These are phyloP conservation scores for Kokia cookei DNA, from an alignment of 441 rosid genomes.

Conservation along the genomic window DNA sequence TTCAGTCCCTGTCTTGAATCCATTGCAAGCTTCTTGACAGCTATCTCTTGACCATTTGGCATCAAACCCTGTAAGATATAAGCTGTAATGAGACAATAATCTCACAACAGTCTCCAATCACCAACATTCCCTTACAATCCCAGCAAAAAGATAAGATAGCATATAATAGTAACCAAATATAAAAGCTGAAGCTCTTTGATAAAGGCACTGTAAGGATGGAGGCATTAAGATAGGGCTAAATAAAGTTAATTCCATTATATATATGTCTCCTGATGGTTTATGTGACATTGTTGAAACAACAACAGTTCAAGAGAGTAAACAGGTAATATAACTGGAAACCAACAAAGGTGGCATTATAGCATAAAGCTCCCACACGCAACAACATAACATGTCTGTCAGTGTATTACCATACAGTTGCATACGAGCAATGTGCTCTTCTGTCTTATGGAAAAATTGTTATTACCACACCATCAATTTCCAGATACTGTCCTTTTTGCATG, in stretches of 20 bases:
- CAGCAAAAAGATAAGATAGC: neutral
- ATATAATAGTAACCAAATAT: neutral
- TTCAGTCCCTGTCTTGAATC: conserved; percentile 69
- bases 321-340: neutral
- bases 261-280: neutral
- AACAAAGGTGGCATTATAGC: neutral
- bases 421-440: neutral
- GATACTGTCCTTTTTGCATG: neutral
- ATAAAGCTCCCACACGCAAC: neutral
- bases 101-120: neutral
- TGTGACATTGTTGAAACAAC: neutral
- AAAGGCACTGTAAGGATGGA: neutral
- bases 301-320: neutral
- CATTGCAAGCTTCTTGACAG: conserved; percentile 77
- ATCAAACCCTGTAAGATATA: conserved; percentile 53
- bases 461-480: neutral
- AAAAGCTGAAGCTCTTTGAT: neutral
- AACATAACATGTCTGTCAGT: neutral
- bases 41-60: conserved; percentile 77
- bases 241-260: neutral
- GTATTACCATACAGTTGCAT: neutral
- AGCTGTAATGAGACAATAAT: neutral
- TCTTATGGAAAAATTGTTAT: neutral
- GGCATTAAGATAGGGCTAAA: neutral
- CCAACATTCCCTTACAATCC: neutral